Conservation (phyloP, 306 rosid species). For the Vigna radiata region DNA sequence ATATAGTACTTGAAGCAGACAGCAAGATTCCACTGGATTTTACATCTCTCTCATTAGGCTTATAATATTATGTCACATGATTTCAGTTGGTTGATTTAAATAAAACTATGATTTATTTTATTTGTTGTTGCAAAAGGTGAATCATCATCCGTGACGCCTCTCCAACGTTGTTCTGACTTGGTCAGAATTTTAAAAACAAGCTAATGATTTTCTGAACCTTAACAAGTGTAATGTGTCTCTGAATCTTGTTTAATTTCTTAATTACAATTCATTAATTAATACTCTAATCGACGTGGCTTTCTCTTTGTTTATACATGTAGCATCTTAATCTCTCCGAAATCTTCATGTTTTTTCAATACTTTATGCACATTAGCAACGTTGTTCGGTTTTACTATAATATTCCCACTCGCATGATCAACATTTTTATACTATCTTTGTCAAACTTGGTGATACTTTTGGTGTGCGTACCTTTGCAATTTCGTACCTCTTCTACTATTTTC, state of each 20-base stretch:
- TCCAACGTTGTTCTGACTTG: slow-evolving; percentile 40
- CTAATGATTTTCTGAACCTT: slow-evolving; percentile 46
- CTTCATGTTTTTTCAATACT: slow-evolving; percentile 37
- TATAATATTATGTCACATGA: slow-evolving; percentile 42
- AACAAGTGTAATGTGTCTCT: slow-evolving; percentile 43
- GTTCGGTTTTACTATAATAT: slow-evolving; percentile 36
- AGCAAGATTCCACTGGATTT: slow-evolving; percentile 62
- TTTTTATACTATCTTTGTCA: slow-evolving; percentile 28
- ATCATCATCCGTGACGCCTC: slow-evolving; percentile 44
- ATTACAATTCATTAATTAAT: slow-evolving; percentile 41
- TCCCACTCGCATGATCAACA: slow-evolving; percentile 46
- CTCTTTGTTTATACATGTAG: slow-evolving; percentile 41
- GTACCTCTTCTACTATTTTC: background rate
- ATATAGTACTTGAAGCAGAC: slow-evolving; percentile 48
- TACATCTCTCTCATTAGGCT: slow-evolving; percentile 48
- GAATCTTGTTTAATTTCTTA: slow-evolving; percentile 45
- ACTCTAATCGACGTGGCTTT: slow-evolving; percentile 41
- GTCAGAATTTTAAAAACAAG: slow-evolving; percentile 46
- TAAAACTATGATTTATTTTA: background rate
- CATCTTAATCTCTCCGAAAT: slow-evolving; percentile 83
- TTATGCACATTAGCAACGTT: slow-evolving; percentile 27
- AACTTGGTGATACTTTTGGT: slow-evolving; percentile 7
- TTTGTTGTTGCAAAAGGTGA: slow-evolving; percentile 43
- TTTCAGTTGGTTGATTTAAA: slow-evolving; percentile 41
- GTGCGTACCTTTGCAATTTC: slow-evolving; percentile 8